Evolutionary conservation across 106 monocot genomes (phyloP).

Genomic region (Allium sativum): DNA sequence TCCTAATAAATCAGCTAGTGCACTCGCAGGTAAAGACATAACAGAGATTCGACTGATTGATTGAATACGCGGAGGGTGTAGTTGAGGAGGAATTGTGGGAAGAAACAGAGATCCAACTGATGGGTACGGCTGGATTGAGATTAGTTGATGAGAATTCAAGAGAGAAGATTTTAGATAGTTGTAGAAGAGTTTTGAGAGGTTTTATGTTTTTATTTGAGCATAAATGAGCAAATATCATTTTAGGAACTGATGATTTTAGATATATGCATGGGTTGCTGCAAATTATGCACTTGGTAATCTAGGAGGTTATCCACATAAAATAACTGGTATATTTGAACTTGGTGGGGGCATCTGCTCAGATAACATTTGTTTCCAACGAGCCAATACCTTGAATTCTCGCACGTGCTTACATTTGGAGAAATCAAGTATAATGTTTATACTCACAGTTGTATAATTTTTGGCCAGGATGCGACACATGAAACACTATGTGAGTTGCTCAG

Average conservation of each 20-base stretch:
- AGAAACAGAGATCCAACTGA: constrained; percentile 55
- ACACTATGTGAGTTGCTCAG: constrained; percentile 33
- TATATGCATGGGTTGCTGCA: constrained; percentile 96
- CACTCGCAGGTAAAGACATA: constrained; percentile 37
- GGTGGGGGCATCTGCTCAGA: constrained; percentile 96
- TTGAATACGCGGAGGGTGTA: constrained; percentile 58
- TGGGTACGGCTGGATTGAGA: constrained; percentile 83
- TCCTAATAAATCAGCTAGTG: too few species aligned
- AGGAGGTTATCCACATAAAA: constrained; percentile 51
- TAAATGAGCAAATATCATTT: constrained; percentile 42
- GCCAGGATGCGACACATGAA: constrained; percentile 60
- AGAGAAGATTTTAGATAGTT: constrained; percentile 63
- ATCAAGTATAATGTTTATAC: constrained; percentile 61
- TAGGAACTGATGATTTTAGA: constrained; percentile 86
- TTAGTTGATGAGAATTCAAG: constrained; percentile 40
- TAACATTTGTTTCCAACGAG: constrained; percentile 68
- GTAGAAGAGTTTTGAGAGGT: constrained; percentile 44
- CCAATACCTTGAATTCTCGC: constrained; percentile 54
- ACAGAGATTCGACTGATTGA: constrained; percentile 31
- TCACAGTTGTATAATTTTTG: constrained; percentile 85
- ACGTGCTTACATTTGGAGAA: constrained; percentile 56
- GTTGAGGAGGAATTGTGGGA: constrained; percentile 47
- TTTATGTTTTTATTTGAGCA: constrained; percentile 58
- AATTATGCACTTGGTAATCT: constrained; percentile 83
- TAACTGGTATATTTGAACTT: constrained; percentile 85